Conservation (phyloP, 257 asterid genomes). For the Rehmannia glutinosa region DNA sequence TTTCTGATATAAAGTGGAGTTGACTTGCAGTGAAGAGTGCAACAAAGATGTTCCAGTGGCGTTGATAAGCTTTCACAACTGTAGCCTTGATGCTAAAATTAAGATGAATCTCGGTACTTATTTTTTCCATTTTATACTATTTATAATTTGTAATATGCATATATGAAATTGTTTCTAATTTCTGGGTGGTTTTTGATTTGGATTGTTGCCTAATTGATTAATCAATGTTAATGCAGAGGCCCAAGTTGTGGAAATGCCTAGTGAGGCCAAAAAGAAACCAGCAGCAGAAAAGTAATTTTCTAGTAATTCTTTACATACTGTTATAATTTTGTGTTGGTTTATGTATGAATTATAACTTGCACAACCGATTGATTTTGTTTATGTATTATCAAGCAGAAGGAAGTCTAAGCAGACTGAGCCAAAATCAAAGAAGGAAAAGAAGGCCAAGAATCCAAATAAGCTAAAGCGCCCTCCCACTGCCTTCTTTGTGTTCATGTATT, state of each 20-base stretch:
- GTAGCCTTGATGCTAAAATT: slow-evolving; percentile 77
- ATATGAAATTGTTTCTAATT: neutral
- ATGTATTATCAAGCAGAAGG: slow-evolving; percentile 28
- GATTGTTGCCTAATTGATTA: neutral
- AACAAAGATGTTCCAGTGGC: slow-evolving; percentile 74
- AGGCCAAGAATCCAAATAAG: slow-evolving; percentile 41
- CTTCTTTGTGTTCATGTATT: slow-evolving; percentile 74
- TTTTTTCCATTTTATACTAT: neutral
- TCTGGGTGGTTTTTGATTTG: neutral
- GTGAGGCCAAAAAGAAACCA: slow-evolving; percentile 48
- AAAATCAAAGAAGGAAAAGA: slow-evolving; percentile 44
- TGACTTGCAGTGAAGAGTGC: slow-evolving; percentile 63
- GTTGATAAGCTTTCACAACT: slow-evolving; percentile 68
- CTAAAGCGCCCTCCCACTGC: slow-evolving; percentile 82
- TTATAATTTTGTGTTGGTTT: no score
- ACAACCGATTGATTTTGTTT: neutral
- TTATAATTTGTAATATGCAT: neutral
- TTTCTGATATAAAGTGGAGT: neutral
- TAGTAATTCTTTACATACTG: no score
- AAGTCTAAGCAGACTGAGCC: slow-evolving; percentile 41
- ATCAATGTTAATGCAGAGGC: slow-evolving; percentile 39
- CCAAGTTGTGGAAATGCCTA: slow-evolving; percentile 49
- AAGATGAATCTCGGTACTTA: slow-evolving; percentile 69
- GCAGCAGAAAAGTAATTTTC: slow-evolving; percentile 38
- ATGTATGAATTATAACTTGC: neutral